Evolutionary conservation across 495 filamentous ascomycete genomes (phyloP).

Genomic region (Xylaria palmicola): DNA sequence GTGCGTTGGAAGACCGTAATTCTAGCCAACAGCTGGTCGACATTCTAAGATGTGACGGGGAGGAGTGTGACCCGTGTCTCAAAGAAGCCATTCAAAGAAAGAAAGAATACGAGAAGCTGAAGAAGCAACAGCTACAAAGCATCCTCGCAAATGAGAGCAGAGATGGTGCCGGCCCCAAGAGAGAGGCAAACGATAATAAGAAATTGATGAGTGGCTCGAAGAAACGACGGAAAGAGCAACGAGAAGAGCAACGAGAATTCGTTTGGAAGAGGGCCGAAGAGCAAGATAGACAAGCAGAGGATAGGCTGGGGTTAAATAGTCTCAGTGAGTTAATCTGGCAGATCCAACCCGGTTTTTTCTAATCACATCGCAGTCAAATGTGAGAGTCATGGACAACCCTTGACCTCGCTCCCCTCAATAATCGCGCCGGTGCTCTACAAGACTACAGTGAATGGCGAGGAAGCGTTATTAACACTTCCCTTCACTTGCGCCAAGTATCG

Average conservation of each 20-base stretch:
- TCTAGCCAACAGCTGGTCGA: conserved; percentile 55
- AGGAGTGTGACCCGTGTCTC: conserved; percentile 52
- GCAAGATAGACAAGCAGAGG: conserved; percentile 27
- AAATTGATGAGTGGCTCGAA: conserved; percentile 20
- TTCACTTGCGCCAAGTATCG: conserved; percentile 76
- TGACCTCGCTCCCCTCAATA: conserved; percentile 50
- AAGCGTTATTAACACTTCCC: conserved; percentile 50
- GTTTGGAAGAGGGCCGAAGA: conserved; percentile 31
- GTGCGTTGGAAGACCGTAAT: conserved; percentile 59
- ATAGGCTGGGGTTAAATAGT: conserved; percentile 30
- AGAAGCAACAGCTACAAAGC: conserved; percentile 47
- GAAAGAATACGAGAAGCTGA: conserved; percentile 57
- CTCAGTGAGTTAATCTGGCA: conserved; percentile 9
- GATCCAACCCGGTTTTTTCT: background rate
- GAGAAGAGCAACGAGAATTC: conserved; percentile 16
- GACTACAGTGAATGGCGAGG: conserved; percentile 32
- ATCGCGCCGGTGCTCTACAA: conserved; percentile 40
- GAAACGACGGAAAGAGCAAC: conserved; percentile 16
- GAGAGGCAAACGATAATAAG: conserved; percentile 29
- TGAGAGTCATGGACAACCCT: conserved; percentile 39
- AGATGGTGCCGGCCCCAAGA: conserved; percentile 34
- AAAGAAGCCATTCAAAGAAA: conserved; percentile 63
- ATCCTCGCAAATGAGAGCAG: conserved; percentile 18
- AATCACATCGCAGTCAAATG: conserved; percentile 40
- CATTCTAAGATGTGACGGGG: conserved; percentile 34